Conservation (phyloP, 139 green algal species). For the Penium margaritaceum region DNA sequence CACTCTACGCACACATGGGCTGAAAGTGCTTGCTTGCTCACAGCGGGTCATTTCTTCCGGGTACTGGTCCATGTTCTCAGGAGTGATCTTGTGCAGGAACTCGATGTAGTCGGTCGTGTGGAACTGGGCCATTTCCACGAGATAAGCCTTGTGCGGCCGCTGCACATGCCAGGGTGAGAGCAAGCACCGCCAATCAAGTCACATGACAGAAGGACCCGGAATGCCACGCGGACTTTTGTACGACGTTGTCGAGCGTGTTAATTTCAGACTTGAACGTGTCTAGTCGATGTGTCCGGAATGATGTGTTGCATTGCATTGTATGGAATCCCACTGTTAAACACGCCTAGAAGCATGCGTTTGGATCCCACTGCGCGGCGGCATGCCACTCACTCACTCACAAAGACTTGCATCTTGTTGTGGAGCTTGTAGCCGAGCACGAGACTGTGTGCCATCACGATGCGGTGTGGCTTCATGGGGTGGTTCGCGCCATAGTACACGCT, state of each 20-base stretch:
- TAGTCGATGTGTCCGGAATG: too few species aligned
- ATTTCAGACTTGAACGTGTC: too few species aligned
- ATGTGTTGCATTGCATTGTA: too few species aligned
- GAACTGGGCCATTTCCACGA: constrained; percentile 76
- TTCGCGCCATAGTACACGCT: constrained; percentile 87
- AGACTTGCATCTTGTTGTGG: constrained; percentile 54
- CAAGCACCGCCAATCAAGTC: too few species aligned
- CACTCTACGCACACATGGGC: too few species aligned
- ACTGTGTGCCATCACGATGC: constrained; percentile 88
- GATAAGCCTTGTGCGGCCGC: constrained; percentile 63
- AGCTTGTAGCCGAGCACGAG: constrained; percentile 88
- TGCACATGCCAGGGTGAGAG: constrained; percentile 8
- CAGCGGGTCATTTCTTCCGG: constrained; percentile 54
- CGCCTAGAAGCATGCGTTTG: too few species aligned
- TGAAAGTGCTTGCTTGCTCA: too few species aligned
- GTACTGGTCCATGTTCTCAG: constrained; percentile 56
- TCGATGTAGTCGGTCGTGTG: constrained; percentile 65
- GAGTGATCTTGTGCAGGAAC: constrained; percentile 70
- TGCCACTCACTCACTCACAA: constrained; percentile 11
- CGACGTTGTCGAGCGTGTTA: too few species aligned
- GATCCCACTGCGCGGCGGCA: too few species aligned
- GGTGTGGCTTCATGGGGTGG: constrained; percentile 96
- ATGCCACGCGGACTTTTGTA: too few species aligned
- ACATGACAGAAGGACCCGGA: too few species aligned
- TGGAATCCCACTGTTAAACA: too few species aligned